Evolutionary conservation across 306 rosid species (phyloP), one percentile per base, ranked within the genome.

Genomic region (Malus orientalis): DNA sequence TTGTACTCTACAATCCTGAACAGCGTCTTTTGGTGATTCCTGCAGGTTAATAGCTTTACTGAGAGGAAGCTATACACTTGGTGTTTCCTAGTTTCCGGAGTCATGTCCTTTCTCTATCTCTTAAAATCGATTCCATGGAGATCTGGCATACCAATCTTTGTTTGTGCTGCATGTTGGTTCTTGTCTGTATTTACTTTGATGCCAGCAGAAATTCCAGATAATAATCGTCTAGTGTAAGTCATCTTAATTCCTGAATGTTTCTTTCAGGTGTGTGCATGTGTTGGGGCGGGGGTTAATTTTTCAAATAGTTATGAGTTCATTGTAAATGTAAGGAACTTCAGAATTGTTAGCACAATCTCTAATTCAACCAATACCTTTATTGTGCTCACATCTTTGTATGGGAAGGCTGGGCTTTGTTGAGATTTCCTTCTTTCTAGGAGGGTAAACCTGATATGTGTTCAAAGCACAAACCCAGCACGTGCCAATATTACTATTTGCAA

Each of bases 131-230:
- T 87, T 83, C 92, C 98, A 65, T 89, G 96, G 96, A 88, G 96
- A 90, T 86, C 89, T 66, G 91, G 89, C 55, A 79, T 90, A 69
- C 93, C 96, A 3, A 55, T 87, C 47, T 93, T 83, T 84, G 94
- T 85, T 73, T 85, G 88, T 84, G 78, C 80, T 71, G 77, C 88
- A 23, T 93, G 94, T 83, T 93, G 94, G 93, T 86, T 89, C 73
- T 80, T 93, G 84, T 93, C 98, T 49, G 40, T 87, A 19, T 90
- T 93, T 84, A 93, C 98, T 47, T 83, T 93, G 88, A 93, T 90
- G 98, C 98, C 96, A n/a, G 96, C 96, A 74, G 96, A 93, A 84
- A 93, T 93, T 81, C 96, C 94, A 11, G 98, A 93, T 81, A 90
- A 93, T 79, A 93, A 88, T 80, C 74, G 74, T 59, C 81, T 93